Conservation (phyloP, 306 rosid species). For the Acacia crassicarpa region DNA sequence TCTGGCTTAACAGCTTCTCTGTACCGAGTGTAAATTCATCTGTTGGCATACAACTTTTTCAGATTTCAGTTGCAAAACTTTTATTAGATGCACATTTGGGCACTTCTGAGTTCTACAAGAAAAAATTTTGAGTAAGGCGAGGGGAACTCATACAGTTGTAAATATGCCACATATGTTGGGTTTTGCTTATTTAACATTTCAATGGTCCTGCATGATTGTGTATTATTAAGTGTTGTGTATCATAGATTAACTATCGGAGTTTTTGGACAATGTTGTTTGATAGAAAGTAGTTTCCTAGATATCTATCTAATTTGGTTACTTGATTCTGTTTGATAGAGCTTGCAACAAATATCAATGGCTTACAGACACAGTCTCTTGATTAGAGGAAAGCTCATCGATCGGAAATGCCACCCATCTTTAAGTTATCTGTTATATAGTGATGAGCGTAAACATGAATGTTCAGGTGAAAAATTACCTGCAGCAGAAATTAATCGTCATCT, state of each 20-base stretch:
- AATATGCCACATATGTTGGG: too few species aligned
- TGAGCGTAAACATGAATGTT: constrained; percentile 32
- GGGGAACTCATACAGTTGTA: background rate
- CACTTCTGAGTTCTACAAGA: background rate
- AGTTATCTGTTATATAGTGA: constrained; percentile 46
- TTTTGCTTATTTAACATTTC: too few species aligned
- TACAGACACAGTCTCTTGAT: constrained; percentile 68
- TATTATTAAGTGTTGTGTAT: background rate
- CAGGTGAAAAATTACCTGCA: constrained; percentile 40
- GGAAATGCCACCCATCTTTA: constrained; percentile 60
- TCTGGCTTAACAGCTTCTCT: background rate
- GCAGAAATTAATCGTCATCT: constrained; percentile 36
- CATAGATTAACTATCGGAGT: background rate
- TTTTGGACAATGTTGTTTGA: background rate
- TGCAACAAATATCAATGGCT: constrained; percentile 58
- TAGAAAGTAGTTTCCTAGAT: background rate
- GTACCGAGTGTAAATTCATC: background rate
- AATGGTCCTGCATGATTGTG: background rate
- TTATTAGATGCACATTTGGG: background rate
- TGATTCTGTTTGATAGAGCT: constrained; percentile 23
- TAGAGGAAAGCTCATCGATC: constrained; percentile 54
- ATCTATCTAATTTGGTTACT: constrained; percentile 7
- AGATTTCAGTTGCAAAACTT: background rate
- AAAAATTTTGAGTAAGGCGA: background rate
- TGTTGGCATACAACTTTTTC: background rate